Conservation (phyloP, 768 basidiomycete species). For the Cystobasidium onofrii region DNA sequence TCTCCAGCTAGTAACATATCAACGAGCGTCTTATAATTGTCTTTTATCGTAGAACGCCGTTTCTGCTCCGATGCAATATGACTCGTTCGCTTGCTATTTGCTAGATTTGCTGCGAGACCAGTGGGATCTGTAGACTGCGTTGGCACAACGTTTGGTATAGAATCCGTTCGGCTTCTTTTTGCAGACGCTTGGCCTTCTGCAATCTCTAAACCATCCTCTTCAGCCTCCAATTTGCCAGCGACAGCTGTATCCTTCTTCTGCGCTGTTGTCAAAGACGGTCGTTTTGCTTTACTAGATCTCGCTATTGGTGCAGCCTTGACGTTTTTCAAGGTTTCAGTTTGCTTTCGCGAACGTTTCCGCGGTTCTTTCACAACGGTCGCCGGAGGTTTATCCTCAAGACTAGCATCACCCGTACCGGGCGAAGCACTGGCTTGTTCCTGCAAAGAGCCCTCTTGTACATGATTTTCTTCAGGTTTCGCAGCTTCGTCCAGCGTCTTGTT, state of each 20-base stretch:
- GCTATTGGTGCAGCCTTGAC: background rate
- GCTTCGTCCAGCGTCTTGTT: background rate
- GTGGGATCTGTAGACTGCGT: background rate
- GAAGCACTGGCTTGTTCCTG: background rate
- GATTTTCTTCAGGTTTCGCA: background rate
- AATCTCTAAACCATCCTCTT: background rate
- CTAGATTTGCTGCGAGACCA: background rate
- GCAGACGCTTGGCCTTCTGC: background rate
- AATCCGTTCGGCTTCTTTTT: background rate
- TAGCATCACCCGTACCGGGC: background rate
- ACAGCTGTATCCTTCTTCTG: background rate
- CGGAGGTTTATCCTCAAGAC: background rate
- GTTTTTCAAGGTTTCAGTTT: background rate
- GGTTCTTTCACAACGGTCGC: background rate
- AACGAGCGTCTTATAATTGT: constrained; percentile 29
- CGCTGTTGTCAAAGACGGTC: background rate
- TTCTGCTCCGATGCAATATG: constrained; percentile 30
- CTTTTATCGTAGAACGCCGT: constrained; percentile 25
- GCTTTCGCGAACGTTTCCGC: background rate
- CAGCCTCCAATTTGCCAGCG: background rate
- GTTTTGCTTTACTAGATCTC: background rate
- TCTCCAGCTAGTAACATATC: constrained; percentile 23
- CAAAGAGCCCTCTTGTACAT: background rate
- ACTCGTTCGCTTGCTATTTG: background rate
- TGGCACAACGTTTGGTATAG: background rate